These are phyloP conservation scores for Cucurbitaria berberidis DNA, from an alignment of 2,329 filamentous ascomycete genomes.

Conservation along the genomic window DNA sequence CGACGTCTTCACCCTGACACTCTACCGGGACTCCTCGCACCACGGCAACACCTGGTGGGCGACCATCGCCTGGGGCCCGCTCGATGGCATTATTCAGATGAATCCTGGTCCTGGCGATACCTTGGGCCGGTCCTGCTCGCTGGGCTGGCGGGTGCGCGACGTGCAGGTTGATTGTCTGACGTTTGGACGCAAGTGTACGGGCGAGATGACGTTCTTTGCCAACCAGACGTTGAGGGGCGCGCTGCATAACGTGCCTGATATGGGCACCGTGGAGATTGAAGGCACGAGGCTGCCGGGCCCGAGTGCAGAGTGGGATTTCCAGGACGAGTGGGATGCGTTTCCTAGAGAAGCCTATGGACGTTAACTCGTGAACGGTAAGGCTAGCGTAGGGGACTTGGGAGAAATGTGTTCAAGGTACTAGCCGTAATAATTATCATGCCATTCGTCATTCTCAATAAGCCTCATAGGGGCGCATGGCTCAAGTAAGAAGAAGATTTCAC, in stretches of 20 bases:
- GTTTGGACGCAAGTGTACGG: conserved; percentile 45
- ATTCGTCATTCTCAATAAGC: too few relatives aligned
- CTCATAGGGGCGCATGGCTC: too few relatives aligned
- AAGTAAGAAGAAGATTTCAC: too few relatives aligned
- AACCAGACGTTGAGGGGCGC: conserved; percentile 22
- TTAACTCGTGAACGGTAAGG: not conserved
- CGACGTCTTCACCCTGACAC: conserved; percentile 49
- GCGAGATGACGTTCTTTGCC: conserved; percentile 38
- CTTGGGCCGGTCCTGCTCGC: conserved; percentile 6
- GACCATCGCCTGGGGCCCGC: conserved; percentile 52
- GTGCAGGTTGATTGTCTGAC: conserved; percentile 23
- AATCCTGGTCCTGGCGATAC: conserved; percentile 16
- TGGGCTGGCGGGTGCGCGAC: conserved; percentile 44
- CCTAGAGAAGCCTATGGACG: conserved; percentile 31
- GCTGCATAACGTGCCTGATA: conserved; percentile 35
- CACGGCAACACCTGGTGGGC: conserved; percentile 57
- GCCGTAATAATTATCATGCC: too few relatives aligned
- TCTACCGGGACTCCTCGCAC: conserved; percentile 9
- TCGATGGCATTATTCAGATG: conserved; percentile 54
- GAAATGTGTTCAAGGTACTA: too few relatives aligned
- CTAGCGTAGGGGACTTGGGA: too few relatives aligned
- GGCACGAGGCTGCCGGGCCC: conserved; percentile 30
- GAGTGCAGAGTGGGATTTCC: conserved; percentile 27
- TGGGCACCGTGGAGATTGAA: conserved; percentile 32
- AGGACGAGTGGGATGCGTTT: conserved; percentile 35